A percentile compares a stretch with the other conserved stretches of the same genome.
Conservation (phyloP, 306 rosid genomes). For the Begonia peltatifolia region DNA sequence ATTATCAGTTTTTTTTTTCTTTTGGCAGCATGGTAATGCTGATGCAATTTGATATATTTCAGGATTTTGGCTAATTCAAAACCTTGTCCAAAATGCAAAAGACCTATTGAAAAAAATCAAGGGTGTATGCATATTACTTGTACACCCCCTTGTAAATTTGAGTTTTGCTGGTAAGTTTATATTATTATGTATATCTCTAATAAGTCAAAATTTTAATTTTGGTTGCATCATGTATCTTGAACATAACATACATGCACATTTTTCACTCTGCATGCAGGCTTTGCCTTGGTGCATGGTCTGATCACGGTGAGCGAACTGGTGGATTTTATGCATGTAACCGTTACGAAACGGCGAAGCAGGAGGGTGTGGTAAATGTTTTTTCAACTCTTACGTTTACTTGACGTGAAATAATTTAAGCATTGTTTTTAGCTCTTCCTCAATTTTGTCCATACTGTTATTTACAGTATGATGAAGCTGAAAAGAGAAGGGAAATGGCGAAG, state of each 20-base stretch:
- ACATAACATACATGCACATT: slow-evolving; percentile 1
- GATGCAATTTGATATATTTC: slow-evolving; percentile 3
- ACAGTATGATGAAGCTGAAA: slow-evolving; percentile 50
- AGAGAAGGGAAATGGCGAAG: slow-evolving; percentile 91
- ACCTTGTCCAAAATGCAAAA: slow-evolving; percentile 88
- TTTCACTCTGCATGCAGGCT: slow-evolving; percentile 35
- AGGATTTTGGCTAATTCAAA: slow-evolving; percentile 72
- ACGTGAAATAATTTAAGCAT: not conserved
- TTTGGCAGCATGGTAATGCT: no score
- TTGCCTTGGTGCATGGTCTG: slow-evolving; percentile 88
- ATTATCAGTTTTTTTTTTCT: no score
- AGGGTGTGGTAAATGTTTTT: slow-evolving; percentile 39
- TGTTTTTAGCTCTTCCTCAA: not conserved
- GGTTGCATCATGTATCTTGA: not conserved
- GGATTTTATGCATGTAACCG: slow-evolving; percentile 97
- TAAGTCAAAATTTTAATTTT: not conserved
- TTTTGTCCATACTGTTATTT: not conserved
- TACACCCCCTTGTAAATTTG: slow-evolving; percentile 82
- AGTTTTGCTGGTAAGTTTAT: slow-evolving; percentile 70
- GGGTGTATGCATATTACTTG: slow-evolving; percentile 96
- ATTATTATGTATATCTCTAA: not conserved
- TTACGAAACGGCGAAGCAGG: slow-evolving; percentile 84
- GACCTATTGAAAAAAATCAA: slow-evolving; percentile 84
- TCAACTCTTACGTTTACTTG: no score
- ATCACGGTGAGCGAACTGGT: slow-evolving; percentile 91